Evolutionary conservation across 129 eudicot genomes (phyloP), one percentile per base, ranked within the genome.

Genomic region (Lactuca sativa): DNA sequence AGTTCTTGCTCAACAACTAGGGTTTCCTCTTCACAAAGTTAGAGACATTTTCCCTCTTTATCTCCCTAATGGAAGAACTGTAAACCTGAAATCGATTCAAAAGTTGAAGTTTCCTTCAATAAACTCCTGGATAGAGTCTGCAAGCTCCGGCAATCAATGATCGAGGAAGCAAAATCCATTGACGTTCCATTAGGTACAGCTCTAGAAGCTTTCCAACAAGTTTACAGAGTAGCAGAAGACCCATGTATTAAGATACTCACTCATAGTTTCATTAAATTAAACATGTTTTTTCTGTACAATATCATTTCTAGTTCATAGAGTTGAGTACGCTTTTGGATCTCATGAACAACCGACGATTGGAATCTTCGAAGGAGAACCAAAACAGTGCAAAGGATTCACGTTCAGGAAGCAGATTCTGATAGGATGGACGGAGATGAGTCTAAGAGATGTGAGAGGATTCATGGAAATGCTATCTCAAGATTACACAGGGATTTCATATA

Each of bases 71-170:
- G 98, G 98, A 11, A 85, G 81, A 58, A 79, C 89, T 68, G 97
- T 93, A 4, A 82, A 93, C 77, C 78, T 4, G 97, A 86, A 58
- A 82, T 81, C 14, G 98, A 93, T 86, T 85, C 98, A 10, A 84
- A 77, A 48, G 95, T 93, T 37, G 98, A 93, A 40, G 78, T 66
- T 15, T 76, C 92, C 0, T 93, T 93, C 70, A 93, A 93, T 80
- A 90, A 93, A 62, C 65, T 93, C 78, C 62, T 93, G 62, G 98
- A 93, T 83, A 93, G 95, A 79, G 98, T 93, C 18, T 93, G 97
- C 77, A 93, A 93, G 87, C 95, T 93, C 67, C 78, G 98, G 77
- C 98, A 93, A 75, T 81, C 89, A 12, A 89, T 93, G 88, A 77
- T 90, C 90, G 98, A 93, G 74, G 98, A 93, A 70, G 85, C 92